phyloP scores from a whole-genome alignment of 2,329 filamentous ascomycete species.

The Penicillium expansum region DNA sequence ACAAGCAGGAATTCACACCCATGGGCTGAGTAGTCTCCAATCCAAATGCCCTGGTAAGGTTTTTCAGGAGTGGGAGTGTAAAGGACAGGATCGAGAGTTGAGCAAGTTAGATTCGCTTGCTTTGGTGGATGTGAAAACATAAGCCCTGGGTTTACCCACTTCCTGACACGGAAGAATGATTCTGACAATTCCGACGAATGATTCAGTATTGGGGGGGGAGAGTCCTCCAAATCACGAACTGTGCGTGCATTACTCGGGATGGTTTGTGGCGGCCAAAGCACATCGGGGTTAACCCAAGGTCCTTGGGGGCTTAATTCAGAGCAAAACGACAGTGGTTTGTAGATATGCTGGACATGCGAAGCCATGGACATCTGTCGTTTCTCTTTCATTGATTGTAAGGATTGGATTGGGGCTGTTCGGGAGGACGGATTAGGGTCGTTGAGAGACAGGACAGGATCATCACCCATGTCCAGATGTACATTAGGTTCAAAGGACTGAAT shows the following conservation, averaged over 20 bases:
- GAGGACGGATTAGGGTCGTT: constrained; percentile 29
- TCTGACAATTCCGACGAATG: constrained; percentile 60
- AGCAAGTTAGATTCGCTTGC: constrained; percentile 60
- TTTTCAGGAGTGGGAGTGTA: constrained; percentile 79
- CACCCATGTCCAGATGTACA: constrained; percentile 70
- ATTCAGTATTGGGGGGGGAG: constrained; percentile 46
- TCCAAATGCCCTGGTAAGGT: constrained; percentile 88
- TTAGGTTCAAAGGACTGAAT: constrained; percentile 71
- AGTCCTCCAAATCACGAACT: constrained; percentile 48
- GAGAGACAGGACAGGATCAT: constrained; percentile 67
- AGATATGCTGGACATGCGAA: constrained; percentile 53
- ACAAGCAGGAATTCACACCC: constrained; percentile 86
- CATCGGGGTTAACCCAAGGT: constrained; percentile 36
- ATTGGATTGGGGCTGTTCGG: constrained; percentile 26
- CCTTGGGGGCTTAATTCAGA: constrained; percentile 28
- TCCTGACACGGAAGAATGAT: constrained; percentile 68
- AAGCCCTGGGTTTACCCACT: constrained; percentile 67
- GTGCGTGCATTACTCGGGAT: constrained; percentile 64
- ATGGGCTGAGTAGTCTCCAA: constrained; percentile 83
- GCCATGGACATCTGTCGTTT: constrained; percentile 57
- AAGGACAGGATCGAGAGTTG: constrained; percentile 69
- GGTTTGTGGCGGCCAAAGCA: constrained; percentile 73
- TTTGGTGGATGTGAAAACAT: constrained; percentile 25
- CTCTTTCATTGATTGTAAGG: background rate
- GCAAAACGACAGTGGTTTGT: constrained; percentile 67